Evolutionary conservation across 1,139 yeast species (phyloP).

Genomic region (Yueomyces sp.): DNA sequence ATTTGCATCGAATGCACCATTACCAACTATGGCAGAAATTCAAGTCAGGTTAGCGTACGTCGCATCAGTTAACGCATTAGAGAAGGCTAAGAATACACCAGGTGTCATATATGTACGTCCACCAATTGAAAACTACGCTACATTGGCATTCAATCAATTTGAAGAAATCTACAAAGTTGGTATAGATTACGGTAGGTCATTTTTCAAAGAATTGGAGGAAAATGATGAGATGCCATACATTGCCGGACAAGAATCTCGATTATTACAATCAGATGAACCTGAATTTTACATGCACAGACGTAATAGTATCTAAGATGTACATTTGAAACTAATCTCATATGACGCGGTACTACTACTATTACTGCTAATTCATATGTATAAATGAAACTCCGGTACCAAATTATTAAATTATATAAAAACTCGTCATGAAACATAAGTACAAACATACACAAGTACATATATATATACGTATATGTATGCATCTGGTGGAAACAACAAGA

Average conservation of each 20-base stretch:
- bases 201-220: slow-evolving; percentile 41
- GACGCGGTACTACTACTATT: too few relatives aligned
- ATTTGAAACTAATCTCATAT: too few relatives aligned
- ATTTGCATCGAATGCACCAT: slow-evolving; percentile 73
- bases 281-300: slow-evolving; percentile 36
- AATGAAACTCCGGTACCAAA: too few relatives aligned
- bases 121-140: slow-evolving; percentile 84
- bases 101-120: slow-evolving; percentile 90
- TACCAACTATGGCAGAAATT: slow-evolving; percentile 90
- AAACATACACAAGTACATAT: too few relatives aligned
- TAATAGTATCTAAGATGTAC: slow-evolving; percentile 38
- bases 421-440: too few relatives aligned
- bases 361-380: too few relatives aligned
- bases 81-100: slow-evolving; percentile 69
- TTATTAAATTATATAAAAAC: too few relatives aligned
- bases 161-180: slow-evolving; percentile 85
- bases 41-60: slow-evolving; percentile 91
- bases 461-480: too few relatives aligned
- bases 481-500: too few relatives aligned
- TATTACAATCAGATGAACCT: slow-evolving; percentile 8
- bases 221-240: slow-evolving; percentile 48
- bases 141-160: slow-evolving; percentile 83
- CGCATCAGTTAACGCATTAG: slow-evolving; percentile 86
- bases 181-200: slow-evolving; percentile 52
- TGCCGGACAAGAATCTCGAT: slow-evolving; percentile 32